Conservation (phyloP, 2,329 filamentous ascomycete species). For the Scedosporium minutisporum region DNA sequence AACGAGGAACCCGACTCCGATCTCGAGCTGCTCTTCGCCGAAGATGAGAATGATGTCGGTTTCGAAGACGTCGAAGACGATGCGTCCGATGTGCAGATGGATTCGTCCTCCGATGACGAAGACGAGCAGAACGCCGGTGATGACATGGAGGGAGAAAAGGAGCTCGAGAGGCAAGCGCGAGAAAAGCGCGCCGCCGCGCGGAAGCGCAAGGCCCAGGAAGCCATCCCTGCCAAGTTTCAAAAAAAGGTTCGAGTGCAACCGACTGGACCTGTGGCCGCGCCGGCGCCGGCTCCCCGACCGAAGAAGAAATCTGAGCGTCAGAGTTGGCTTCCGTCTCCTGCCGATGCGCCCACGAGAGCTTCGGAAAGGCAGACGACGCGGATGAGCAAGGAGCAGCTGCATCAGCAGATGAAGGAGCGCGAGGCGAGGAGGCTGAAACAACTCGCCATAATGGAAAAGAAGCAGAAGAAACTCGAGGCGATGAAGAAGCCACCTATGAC, state of each 20-base stretch:
- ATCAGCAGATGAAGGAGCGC: slow-evolving; percentile 65
- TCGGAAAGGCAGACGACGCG: slow-evolving; percentile 49
- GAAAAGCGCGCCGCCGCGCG: slow-evolving; percentile 56
- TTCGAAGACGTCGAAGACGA: slow-evolving; percentile 60
- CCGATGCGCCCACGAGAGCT: slow-evolving; percentile 48
- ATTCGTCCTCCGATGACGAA: slow-evolving; percentile 76
- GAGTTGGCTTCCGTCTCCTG: slow-evolving; percentile 46
- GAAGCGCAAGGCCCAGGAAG: slow-evolving; percentile 74
- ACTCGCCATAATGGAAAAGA: slow-evolving; percentile 56
- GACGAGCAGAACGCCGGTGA: slow-evolving; percentile 54
- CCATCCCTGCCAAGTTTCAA: slow-evolving; percentile 58
- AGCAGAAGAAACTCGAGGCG: slow-evolving; percentile 61
- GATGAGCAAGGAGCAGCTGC: slow-evolving; percentile 50
- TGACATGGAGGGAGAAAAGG: slow-evolving; percentile 78
- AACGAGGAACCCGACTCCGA: slow-evolving; percentile 61
- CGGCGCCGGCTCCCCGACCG: slow-evolving; percentile 35
- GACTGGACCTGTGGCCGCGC: slow-evolving; percentile 24
- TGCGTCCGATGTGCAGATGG: slow-evolving; percentile 71
- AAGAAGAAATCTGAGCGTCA: slow-evolving; percentile 52
- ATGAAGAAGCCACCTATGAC: slow-evolving; percentile 74
- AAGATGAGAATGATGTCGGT: slow-evolving; percentile 58
- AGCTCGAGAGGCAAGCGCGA: slow-evolving; percentile 68
- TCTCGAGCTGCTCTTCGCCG: slow-evolving; percentile 66
- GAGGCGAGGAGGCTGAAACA: slow-evolving; percentile 63
- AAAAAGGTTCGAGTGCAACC: slow-evolving; percentile 70